Evolutionary conservation across 2,329 filamentous ascomycete genomes (phyloP).

Genomic region (Alternaria tenuissima): DNA sequence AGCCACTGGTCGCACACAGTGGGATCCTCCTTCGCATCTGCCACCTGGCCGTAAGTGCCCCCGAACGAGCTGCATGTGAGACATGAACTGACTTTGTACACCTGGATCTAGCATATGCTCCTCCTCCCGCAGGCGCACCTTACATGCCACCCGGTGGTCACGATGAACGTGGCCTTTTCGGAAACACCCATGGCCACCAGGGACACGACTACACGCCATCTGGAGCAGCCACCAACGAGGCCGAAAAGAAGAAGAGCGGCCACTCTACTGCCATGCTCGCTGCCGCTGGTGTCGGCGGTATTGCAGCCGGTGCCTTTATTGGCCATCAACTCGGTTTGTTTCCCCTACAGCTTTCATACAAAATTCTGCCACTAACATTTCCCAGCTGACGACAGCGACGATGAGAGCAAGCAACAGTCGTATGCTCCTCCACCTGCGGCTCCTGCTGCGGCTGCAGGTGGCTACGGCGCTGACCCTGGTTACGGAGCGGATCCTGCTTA

Average conservation of each 20-base stretch:
- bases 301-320: constrained; percentile 67
- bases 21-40: constrained; percentile 63
- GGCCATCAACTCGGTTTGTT: constrained; percentile 64
- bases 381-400: constrained; percentile 38
- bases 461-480: constrained; percentile 19
- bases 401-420: constrained; percentile 37
- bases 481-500: constrained; percentile 23
- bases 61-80: too few species aligned
- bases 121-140: constrained; percentile 40
- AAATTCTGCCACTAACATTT: constrained; percentile 16
- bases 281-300: constrained; percentile 65
- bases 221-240: constrained; percentile 33
- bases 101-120: constrained; percentile 31
- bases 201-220: constrained; percentile 35
- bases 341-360: neutral
- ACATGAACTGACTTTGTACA: too few species aligned
- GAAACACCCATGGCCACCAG: constrained; percentile 37
- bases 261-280: constrained; percentile 60
- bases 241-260: constrained; percentile 54
- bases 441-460: constrained; percentile 20
- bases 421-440: constrained; percentile 27
- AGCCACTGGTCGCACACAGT: constrained; percentile 68
- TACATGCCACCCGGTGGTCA: constrained; percentile 31
- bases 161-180: constrained; percentile 41
- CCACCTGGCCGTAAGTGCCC: constrained; percentile 31